Evolutionary conservation across 1,139 yeast genomes (phyloP).

Genomic region (Kodamaea derodonti): DNA sequence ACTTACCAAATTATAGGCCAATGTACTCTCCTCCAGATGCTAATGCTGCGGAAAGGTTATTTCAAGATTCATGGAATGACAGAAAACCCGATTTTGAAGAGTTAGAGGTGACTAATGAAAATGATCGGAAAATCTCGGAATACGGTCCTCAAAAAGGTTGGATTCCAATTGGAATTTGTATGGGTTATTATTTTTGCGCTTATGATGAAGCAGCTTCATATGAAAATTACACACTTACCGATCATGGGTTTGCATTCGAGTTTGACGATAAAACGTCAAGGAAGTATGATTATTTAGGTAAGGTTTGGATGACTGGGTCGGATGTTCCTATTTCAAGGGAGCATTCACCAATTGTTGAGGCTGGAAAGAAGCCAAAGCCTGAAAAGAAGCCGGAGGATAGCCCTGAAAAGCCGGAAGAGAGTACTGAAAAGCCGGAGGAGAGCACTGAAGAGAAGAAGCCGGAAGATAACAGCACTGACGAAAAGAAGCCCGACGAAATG

Average conservation of each 20-base stretch:
- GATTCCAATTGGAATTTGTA: slow-evolving; percentile 51
- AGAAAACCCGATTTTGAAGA: slow-evolving; percentile 37
- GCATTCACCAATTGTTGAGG: neutral
- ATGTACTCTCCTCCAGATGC: slow-evolving; percentile 33
- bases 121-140: slow-evolving; percentile 8
- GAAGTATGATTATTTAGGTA: slow-evolving; percentile 30
- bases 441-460: too few species aligned
- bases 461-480: too few species aligned
- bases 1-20: slow-evolving; percentile 30
- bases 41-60: slow-evolving; percentile 15
- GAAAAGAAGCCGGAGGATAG: too few species aligned
- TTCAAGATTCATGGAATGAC: slow-evolving; percentile 22
- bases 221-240: slow-evolving; percentile 10
- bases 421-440: too few species aligned
- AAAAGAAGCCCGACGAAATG: too few species aligned
- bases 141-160: slow-evolving; percentile 54
- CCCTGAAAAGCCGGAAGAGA: too few species aligned
- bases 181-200: slow-evolving; percentile 59
- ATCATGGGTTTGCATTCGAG: slow-evolving; percentile 23
- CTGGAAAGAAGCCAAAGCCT: neutral
- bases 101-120: slow-evolving; percentile 9
- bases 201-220: slow-evolving; percentile 47
- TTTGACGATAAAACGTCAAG: slow-evolving; percentile 17
- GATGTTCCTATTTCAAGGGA: neutral
- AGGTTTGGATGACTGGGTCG: slow-evolving; percentile 36